These are phyloP conservation scores for Cladophialophora psammophila DNA, from an alignment of 2,329 filamentous ascomycete species.

Conservation along the genomic window DNA sequence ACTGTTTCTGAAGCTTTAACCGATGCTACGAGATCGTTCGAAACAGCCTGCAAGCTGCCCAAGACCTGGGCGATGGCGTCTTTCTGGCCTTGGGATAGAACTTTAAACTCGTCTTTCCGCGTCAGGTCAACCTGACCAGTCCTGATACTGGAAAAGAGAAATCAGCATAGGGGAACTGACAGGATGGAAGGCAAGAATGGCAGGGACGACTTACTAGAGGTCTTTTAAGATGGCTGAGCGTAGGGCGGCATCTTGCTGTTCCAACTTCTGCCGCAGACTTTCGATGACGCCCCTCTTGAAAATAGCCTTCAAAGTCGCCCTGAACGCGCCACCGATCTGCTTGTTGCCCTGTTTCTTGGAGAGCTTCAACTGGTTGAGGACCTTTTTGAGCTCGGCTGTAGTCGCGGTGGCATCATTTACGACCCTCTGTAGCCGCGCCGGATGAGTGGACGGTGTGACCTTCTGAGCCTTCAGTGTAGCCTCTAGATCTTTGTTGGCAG, in stretches of 20 bases:
- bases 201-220: not conserved
- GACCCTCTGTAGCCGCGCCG: conserved; percentile 14
- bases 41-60: not conserved
- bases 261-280: conserved; percentile 10
- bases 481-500: conserved; percentile 24
- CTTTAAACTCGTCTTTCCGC: conserved; percentile 7
- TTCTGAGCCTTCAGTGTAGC: conserved; percentile 1
- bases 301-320: conserved; percentile 13
- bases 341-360: conserved; percentile 17
- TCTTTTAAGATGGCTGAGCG: conserved; percentile 21
- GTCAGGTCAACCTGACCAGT: conserved; percentile 4
- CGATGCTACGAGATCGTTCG: conserved; percentile 1
- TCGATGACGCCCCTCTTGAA: conserved; percentile 22
- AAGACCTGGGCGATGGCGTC: conserved; percentile 10
- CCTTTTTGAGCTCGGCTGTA: conserved; percentile 18
- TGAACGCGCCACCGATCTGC: conserved; percentile 9
- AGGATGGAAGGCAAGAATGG: not conserved
- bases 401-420: conserved; percentile 3
- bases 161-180: not conserved
- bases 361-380: conserved; percentile 24
- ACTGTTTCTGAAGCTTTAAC: conserved; percentile 11
- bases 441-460: not conserved
- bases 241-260: conserved; percentile 21
- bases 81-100: conserved; percentile 16
- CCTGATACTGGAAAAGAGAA: conserved; percentile 1